Evolutionary conservation across 2,329 filamentous ascomycete species (phyloP).

Genomic region (Ramichloridium luteum): DNA sequence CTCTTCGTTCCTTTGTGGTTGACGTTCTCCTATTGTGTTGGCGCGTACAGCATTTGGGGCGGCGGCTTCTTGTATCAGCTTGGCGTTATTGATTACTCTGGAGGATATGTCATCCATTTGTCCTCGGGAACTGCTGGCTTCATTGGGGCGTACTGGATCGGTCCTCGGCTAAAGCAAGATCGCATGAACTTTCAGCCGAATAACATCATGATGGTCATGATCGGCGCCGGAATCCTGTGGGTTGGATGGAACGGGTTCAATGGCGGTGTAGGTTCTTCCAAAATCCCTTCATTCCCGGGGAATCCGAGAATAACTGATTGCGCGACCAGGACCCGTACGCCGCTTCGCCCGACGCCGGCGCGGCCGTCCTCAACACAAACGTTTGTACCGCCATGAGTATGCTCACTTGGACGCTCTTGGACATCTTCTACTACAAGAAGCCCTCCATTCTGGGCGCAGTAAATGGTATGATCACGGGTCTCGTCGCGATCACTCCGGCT

Average conservation of each 20-base stretch:
- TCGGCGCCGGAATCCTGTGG: slow-evolving; percentile 41
- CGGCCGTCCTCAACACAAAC: slow-evolving; percentile 41
- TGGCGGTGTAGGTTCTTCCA: too few species aligned
- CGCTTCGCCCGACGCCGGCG: slow-evolving; percentile 38
- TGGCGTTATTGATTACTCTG: slow-evolving; percentile 41
- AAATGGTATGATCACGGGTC: slow-evolving; percentile 41
- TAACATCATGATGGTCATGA: slow-evolving; percentile 34
- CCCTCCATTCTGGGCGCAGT: slow-evolving; percentile 40
- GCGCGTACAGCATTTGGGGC: slow-evolving; percentile 36
- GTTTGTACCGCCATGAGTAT: slow-evolving; percentile 37
- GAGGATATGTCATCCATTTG: slow-evolving; percentile 43
- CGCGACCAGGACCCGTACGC: slow-evolving; percentile 35
- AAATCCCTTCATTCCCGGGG: too few species aligned
- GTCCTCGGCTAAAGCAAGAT: slow-evolving; percentile 34
- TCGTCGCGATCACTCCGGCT: slow-evolving; percentile 41
- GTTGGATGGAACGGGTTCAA: slow-evolving; percentile 44
- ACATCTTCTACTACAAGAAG: slow-evolving; percentile 37
- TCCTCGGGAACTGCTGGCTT: slow-evolving; percentile 41
- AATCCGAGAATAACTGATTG: not conserved
- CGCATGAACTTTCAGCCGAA: slow-evolving; percentile 36
- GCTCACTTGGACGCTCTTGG: slow-evolving; percentile 35
- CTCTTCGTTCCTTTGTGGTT: slow-evolving; percentile 41
- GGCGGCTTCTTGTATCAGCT: slow-evolving; percentile 35
- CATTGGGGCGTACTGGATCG: slow-evolving; percentile 36
- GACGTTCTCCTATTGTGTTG: slow-evolving; percentile 34